Evolutionary conservation across 2,329 filamentous ascomycete species (phyloP).

Genomic region (Nemania bipapillata): DNA sequence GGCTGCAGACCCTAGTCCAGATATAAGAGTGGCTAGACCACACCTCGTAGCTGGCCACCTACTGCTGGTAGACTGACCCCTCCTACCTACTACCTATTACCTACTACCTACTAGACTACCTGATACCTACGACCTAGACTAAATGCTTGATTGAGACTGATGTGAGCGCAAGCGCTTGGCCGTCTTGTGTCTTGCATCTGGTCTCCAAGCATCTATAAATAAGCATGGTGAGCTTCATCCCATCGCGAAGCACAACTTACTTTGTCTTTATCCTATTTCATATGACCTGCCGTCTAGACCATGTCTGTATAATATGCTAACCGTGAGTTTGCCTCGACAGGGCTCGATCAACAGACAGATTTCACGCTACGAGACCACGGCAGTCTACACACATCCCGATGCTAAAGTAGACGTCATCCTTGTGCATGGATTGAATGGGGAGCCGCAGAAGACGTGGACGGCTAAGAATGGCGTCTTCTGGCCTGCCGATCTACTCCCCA

Average conservation of each 20-base stretch:
- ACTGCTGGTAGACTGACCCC: slow-evolving; percentile 16
- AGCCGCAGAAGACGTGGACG: slow-evolving; percentile 72
- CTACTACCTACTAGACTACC: too few species aligned
- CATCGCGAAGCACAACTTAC: not conserved
- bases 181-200: slow-evolving; percentile 34
- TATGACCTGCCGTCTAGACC: slow-evolving; percentile 8
- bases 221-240: slow-evolving; percentile 41
- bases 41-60: slow-evolving; percentile 13
- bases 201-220: slow-evolving; percentile 33
- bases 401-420: slow-evolving; percentile 74
- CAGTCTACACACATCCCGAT: slow-evolving; percentile 68
- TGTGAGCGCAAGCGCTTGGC: slow-evolving; percentile 24
- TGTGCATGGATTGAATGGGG: slow-evolving; percentile 76
- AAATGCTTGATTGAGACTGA: slow-evolving; percentile 27
- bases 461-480: slow-evolving; percentile 70
- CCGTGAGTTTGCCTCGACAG: slow-evolving; percentile 48
- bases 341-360: slow-evolving; percentile 62
- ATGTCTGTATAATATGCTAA: slow-evolving; percentile 38
- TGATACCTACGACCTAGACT: too few species aligned
- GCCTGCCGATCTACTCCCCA: slow-evolving; percentile 74
- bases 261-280: slow-evolving; percentile 10
- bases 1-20: slow-evolving; percentile 35
- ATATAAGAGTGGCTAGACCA: slow-evolving; percentile 38
- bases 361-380: slow-evolving; percentile 67
- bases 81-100: slow-evolving; percentile 1